Conservation (phyloP, 441 rosid genomes). For the Arabidopsis hybrid region DNA sequence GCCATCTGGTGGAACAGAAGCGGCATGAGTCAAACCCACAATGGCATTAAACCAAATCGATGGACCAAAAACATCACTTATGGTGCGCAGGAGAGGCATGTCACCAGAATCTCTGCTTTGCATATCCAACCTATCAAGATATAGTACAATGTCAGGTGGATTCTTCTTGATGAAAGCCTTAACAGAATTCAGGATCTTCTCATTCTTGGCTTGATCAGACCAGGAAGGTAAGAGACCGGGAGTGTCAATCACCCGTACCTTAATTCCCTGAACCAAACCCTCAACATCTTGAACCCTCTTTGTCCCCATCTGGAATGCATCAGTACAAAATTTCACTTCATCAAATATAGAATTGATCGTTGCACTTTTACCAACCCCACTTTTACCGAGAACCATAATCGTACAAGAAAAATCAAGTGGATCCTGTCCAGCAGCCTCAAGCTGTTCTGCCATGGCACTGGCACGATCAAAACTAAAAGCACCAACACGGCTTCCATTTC, state of each 20-base stretch:
- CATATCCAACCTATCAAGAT: conserved; percentile 96
- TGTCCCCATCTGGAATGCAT: conserved; percentile 92
- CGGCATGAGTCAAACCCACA: conserved; percentile 97
- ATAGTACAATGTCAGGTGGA: conserved; percentile 96
- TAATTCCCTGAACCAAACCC: conserved; percentile 94
- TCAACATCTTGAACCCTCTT: conserved; percentile 92
- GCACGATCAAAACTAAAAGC: conserved; percentile 98
- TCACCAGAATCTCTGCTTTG: conserved; percentile 94
- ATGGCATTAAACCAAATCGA: conserved; percentile 99
- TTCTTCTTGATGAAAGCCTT: conserved; percentile 81
- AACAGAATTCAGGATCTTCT: conserved; percentile 85
- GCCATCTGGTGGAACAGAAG: conserved; percentile 98
- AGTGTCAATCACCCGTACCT: conserved; percentile 89
- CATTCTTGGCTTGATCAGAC: conserved; percentile 92
- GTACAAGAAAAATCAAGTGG: conserved; percentile 98
- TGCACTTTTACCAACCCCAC: conserved; percentile 97
- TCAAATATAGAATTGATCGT: conserved; percentile 96
- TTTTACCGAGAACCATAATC: conserved; percentile 95
- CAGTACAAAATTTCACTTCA: conserved; percentile 81
- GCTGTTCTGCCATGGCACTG: conserved; percentile 98
- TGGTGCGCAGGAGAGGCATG: conserved; percentile 94
- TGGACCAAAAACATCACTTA: conserved; percentile 87
- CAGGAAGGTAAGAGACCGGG: conserved; percentile 94
- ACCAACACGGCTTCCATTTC: conserved; percentile 99
- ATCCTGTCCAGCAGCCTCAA: conserved; percentile 91